Evolutionary conservation across 345 rosid genomes (phyloP).

Genomic region (Lepidium didymum): DNA sequence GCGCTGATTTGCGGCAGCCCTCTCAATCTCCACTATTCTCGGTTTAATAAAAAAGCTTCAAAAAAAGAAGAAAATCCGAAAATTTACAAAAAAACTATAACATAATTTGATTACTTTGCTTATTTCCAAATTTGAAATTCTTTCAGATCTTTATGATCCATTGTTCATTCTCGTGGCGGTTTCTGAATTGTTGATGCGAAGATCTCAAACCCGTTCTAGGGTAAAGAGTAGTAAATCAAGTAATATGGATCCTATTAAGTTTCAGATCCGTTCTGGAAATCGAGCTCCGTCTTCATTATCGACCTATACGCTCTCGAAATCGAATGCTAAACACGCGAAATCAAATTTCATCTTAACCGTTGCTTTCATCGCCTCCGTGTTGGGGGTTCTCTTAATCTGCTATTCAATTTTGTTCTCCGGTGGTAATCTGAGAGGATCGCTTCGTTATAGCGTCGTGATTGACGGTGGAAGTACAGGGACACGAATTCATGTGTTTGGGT

Average conservation of each 20-base stretch:
- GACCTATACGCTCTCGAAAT: conserved; percentile 18
- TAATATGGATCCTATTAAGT: conserved; percentile 68
- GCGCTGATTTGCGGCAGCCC: conserved; percentile 21
- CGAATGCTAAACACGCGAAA: conserved; percentile 29
- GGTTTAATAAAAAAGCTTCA: conserved; percentile 9
- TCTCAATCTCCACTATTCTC: conserved; percentile 27
- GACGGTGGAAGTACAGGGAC: conserved; percentile 94
- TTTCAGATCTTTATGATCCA: conserved; percentile 18
- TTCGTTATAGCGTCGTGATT: conserved; percentile 43
- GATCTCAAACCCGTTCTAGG: conserved; percentile 60
- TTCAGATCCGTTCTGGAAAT: conserved; percentile 43
- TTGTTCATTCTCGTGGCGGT: conserved; percentile 9
- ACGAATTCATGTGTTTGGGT: conserved; percentile 58
- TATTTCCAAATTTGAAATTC: neutral
- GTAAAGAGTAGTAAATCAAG: conserved; percentile 23
- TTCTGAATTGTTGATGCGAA: conserved; percentile 65
- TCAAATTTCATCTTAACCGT: conserved; percentile 25
- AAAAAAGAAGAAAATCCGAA: neutral
- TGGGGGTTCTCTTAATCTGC: conserved; percentile 31
- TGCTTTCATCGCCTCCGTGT: conserved; percentile 12
- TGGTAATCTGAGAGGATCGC: neutral
- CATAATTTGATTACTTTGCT: neutral
- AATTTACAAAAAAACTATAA: neutral
- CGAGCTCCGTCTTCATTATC: conserved; percentile 40
- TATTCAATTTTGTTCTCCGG: conserved; percentile 26